Conservation (phyloP, 139 green algal genomes). For the Pleodorina starrii region DNA sequence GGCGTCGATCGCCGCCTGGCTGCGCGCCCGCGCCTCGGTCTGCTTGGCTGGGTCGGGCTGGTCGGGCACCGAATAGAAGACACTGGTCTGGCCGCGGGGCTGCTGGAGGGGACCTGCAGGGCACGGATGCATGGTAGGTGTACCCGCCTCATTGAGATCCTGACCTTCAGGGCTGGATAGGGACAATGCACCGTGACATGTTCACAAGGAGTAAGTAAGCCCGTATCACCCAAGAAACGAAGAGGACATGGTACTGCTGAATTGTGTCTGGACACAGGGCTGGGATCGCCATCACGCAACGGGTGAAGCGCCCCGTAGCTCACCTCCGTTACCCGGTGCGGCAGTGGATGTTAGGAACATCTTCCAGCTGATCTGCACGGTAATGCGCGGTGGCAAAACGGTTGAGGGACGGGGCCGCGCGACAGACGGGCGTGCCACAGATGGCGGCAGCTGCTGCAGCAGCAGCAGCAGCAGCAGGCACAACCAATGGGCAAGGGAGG, state of each 20-base stretch:
- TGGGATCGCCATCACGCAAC: not conserved
- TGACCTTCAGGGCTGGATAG: not conserved
- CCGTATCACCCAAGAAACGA: not conserved
- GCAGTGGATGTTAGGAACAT: conserved; percentile 84
- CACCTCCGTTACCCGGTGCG: conserved; percentile 88
- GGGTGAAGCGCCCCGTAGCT: not conserved
- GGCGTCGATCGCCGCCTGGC: conserved; percentile 1
- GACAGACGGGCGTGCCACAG: no score
- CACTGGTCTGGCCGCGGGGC: conserved; percentile 58
- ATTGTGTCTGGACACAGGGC: no score
- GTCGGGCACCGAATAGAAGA: conserved; percentile 54
- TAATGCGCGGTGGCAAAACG: no score
- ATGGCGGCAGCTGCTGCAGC: no score
- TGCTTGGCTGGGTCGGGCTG: conserved; percentile 1
- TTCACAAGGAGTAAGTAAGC: not conserved
- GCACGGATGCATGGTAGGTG: not conserved
- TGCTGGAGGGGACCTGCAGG: conserved; percentile 50
- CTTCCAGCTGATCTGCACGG: conserved; percentile 72
- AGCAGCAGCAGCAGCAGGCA: no score
- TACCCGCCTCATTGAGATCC: not conserved
- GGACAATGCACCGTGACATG: not conserved
- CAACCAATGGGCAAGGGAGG: no score
- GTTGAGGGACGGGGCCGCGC: no score
- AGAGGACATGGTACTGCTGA: not conserved
- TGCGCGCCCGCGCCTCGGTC: conserved; percentile 15